A percentile compares a stretch with the other conserved stretches of the same genome.
Conservation (phyloP, 805 yeast genomes). For the Metschnikowia kunwiensis region DNA sequence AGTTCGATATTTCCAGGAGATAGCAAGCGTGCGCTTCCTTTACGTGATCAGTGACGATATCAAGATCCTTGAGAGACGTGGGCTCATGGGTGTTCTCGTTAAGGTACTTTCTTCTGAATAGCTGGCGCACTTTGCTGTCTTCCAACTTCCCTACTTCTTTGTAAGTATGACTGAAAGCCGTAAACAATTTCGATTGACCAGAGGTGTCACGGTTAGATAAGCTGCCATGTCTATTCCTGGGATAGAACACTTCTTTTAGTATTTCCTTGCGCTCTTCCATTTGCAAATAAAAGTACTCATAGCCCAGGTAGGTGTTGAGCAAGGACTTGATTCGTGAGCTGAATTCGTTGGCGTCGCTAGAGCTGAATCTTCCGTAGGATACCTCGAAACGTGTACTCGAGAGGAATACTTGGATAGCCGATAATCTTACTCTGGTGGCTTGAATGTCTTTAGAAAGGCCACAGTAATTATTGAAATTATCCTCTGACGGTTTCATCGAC, state of each 20-base stretch:
- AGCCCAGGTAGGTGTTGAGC: constrained; percentile 23
- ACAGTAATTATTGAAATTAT: constrained; percentile 23
- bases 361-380: constrained; percentile 27
- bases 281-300: constrained; percentile 27
- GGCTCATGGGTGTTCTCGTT: constrained; percentile 14
- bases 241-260: constrained; percentile 16
- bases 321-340: constrained; percentile 25
- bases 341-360: constrained; percentile 26
- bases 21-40: constrained; percentile 18
- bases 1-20: constrained; percentile 18
- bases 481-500: constrained; percentile 27
- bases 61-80: constrained; percentile 24
- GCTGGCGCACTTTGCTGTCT: constrained; percentile 18
- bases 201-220: constrained; percentile 3
- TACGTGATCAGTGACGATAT: constrained; percentile 23
- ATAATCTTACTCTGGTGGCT: constrained; percentile 17
- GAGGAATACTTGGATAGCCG: constrained; percentile 22
- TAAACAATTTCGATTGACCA: constrained; percentile 25
- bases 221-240: constrained; percentile 12
- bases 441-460: constrained; percentile 20
- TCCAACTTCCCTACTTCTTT: constrained; percentile 31
- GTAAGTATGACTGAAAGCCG: constrained; percentile 28
- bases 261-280: constrained; percentile 27
- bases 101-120: constrained; percentile 19
- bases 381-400: constrained; percentile 22